These are phyloP conservation scores for Neurospora sp. DNA, from an alignment of 495 filamentous ascomycete species.

Conservation along the genomic window DNA sequence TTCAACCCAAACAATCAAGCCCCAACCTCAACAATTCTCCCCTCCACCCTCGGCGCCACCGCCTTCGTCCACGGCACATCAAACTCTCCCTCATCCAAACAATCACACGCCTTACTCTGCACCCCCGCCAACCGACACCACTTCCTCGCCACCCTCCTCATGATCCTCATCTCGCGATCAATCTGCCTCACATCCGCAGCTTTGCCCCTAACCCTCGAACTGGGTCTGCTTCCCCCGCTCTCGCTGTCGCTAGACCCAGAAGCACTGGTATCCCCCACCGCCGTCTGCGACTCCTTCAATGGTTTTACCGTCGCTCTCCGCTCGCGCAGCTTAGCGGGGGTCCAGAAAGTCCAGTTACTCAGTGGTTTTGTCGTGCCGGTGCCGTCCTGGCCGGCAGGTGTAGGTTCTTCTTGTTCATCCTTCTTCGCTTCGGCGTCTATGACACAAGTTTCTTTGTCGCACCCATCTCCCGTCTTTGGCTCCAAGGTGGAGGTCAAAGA, in stretches of 20 bases:
- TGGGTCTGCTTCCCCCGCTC: background rate
- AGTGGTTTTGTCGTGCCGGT: background rate
- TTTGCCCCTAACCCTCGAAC: background rate
- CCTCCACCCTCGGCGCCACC: constrained; percentile 67
- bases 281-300: constrained; percentile 17
- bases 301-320: constrained; percentile 18
- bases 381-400: background rate
- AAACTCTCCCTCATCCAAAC: constrained; percentile 44
- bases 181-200: constrained; percentile 19
- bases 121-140: constrained; percentile 68
- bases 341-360: constrained; percentile 26
- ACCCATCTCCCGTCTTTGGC: background rate
- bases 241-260: constrained; percentile 6
- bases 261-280: constrained; percentile 23
- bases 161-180: constrained; percentile 34
- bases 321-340: constrained; percentile 35
- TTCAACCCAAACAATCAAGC: background rate
- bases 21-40: constrained; percentile 46
- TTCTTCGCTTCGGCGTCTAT: background rate
- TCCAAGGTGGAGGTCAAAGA: background rate
- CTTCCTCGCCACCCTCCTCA: constrained; percentile 52
- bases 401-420: background rate
- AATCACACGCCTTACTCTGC: constrained; percentile 32
- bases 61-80: constrained; percentile 68
- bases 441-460: background rate